Percentiles rank a stretch among this genome's conserved stretches.
Conservation (phyloP, 495 filamentous ascomycete species). For the Penicillium waksmanii region DNA sequence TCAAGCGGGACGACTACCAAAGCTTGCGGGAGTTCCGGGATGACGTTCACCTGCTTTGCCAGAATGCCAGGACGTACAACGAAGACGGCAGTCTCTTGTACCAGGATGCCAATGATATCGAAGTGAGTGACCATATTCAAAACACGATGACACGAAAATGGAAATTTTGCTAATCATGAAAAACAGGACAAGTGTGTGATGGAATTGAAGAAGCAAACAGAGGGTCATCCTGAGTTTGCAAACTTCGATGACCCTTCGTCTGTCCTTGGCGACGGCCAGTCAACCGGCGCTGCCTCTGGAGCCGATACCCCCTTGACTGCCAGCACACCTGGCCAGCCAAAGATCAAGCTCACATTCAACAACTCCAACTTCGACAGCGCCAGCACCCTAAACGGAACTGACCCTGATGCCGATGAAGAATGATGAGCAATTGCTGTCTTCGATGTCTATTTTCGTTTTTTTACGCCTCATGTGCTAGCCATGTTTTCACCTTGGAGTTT, state of each 20-base stretch:
- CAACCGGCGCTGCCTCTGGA: conserved; percentile 66
- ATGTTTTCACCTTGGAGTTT: conserved; percentile 5
- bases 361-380: conserved; percentile 44
- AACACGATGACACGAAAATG: too few relatives aligned
- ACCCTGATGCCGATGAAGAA: conserved; percentile 39
- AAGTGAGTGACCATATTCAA: conserved; percentile 60
- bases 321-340: conserved; percentile 54
- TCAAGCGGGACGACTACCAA: conserved; percentile 91
- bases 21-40: conserved; percentile 76
- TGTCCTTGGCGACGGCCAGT: conserved; percentile 59
- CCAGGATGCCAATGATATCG: conserved; percentile 89
- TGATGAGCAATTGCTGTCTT: conserved; percentile 20
- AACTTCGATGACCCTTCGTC: conserved; percentile 65
- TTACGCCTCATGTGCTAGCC: conserved; percentile 2
- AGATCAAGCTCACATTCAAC: conserved; percentile 63
- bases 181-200: conserved; percentile 64
- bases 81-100: conserved; percentile 91
- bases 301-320: conserved; percentile 71
- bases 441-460: neutral
- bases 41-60: conserved; percentile 82
- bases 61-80: conserved; percentile 93
- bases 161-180: neutral
- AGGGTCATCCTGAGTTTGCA: conserved; percentile 69
- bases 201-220: conserved; percentile 72
- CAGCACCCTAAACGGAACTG: conserved; percentile 32